Conservation (phyloP, 768 basidiomycete genomes). For the Exidia glandulosa region DNA sequence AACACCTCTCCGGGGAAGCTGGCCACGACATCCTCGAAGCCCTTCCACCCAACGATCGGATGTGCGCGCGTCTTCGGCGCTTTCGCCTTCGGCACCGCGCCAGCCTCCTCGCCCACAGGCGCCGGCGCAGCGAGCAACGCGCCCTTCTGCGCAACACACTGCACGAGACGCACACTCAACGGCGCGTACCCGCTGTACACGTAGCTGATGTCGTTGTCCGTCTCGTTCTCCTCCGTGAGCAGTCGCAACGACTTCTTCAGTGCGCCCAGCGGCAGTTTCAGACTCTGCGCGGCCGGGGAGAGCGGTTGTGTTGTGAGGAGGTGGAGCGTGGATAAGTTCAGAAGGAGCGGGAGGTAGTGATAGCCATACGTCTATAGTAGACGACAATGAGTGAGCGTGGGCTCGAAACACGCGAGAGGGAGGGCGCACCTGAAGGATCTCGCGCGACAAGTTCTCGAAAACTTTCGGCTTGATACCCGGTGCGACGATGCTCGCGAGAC, state of each 20-base stretch:
- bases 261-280: conserved; percentile 60
- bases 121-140: conserved; percentile 46
- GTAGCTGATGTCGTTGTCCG: conserved; percentile 77
- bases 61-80: conserved; percentile 61
- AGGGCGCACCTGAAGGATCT: conserved; percentile 68
- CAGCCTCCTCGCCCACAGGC: conserved; percentile 14
- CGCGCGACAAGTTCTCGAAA: conserved; percentile 82
- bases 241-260: conserved; percentile 80
- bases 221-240: conserved; percentile 72
- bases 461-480: conserved; percentile 82
- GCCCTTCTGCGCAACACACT: conserved; percentile 86
- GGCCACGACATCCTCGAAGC: conserved; percentile 83
- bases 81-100: conserved; percentile 35
- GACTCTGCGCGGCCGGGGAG: conserved; percentile 35
- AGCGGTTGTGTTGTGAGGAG: conserved; percentile 54
- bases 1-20: conserved; percentile 78
- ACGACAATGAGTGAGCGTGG: conserved; percentile 60
- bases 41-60: conserved; percentile 93
- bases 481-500: conserved; percentile 72
- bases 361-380: conserved; percentile 55
- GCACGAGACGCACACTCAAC: conserved; percentile 80
- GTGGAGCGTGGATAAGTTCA: conserved; percentile 22
- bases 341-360: conserved; percentile 35
- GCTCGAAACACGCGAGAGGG: background rate
- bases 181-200: conserved; percentile 97